Conservation (phyloP, 2,329 filamentous ascomycete genomes). For the Elsinoe ampelina region DNA sequence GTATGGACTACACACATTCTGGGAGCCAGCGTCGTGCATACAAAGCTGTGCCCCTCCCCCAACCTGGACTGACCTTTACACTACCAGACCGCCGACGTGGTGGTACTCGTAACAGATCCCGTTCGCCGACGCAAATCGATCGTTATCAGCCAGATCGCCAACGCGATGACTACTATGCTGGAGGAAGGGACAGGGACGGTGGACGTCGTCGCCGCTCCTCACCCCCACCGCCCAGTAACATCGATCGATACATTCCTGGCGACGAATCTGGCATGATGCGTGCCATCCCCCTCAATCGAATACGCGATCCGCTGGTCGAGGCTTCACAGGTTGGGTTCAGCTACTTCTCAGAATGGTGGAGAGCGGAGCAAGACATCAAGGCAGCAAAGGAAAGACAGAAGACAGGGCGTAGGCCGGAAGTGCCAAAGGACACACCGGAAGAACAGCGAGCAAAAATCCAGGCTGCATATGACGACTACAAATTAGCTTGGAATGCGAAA, state of each 20-base stretch:
- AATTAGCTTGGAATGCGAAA: conserved; percentile 34
- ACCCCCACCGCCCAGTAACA: conserved; percentile 50
- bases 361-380: conserved; percentile 70
- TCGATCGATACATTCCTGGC: conserved; percentile 77
- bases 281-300: conserved; percentile 51
- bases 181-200: conserved; percentile 53
- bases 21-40: background rate
- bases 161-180: conserved; percentile 57
- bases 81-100: conserved; percentile 27
- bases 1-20: conserved; percentile 15
- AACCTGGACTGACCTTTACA: conserved; percentile 13
- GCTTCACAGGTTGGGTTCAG: conserved; percentile 78
- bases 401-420: conserved; percentile 55
- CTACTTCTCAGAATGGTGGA: conserved; percentile 81
- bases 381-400: conserved; percentile 66
- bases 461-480: conserved; percentile 56
- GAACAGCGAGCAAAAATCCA: conserved; percentile 74
- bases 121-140: conserved; percentile 63
- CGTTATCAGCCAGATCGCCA: conserved; percentile 64
- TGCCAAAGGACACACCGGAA: conserved; percentile 61
- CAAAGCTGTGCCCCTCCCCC: background rate
- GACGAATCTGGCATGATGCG: conserved; percentile 42
- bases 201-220: conserved; percentile 54
- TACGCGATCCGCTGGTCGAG: conserved; percentile 62
- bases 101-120: conserved; percentile 54